These are phyloP conservation scores for Liquidambar formosana DNA, from an alignment of 164 flowering plant genomes.

Conservation along the genomic window DNA sequence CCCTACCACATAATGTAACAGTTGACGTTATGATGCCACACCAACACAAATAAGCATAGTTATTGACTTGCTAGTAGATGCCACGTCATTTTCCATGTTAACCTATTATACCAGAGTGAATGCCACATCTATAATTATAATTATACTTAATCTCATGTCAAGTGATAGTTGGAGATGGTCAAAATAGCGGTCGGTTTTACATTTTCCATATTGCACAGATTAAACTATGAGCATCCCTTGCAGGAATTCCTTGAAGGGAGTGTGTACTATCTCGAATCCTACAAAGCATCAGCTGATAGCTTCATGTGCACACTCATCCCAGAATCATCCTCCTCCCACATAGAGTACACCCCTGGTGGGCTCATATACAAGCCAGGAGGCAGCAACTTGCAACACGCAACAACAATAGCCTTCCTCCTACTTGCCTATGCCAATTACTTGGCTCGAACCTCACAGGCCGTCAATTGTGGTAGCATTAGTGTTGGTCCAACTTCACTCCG, in stretches of 20 bases:
- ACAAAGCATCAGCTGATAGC: conserved; percentile 83
- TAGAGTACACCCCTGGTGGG: conserved; percentile 84
- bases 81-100: too few species aligned
- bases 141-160: too few species aligned
- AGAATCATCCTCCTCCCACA: conserved; percentile 71
- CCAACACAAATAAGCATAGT: too few species aligned
- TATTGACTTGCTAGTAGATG: too few species aligned
- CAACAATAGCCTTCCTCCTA: conserved; percentile 86
- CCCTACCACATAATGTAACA: too few species aligned
- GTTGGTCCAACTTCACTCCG: conserved; percentile 60
- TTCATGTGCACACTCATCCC: conserved; percentile 91
- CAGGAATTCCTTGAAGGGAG: conserved; percentile 85
- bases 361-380: conserved; percentile 91
- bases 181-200: too few species aligned
- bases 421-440: conserved; percentile 80
- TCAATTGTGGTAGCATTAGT: conserved; percentile 59
- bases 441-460: conserved; percentile 48
- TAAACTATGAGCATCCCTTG: neutral
- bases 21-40: too few species aligned
- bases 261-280: conserved; percentile 55
- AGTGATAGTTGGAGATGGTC: too few species aligned
- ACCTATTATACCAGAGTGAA: too few species aligned
- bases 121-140: too few species aligned
- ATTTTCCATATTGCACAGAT: too few species aligned
- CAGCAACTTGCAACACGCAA: conserved; percentile 88